Base-by-base conservation (phyloP, 148 eudicot species). In the Limonium bicolor region DNA sequence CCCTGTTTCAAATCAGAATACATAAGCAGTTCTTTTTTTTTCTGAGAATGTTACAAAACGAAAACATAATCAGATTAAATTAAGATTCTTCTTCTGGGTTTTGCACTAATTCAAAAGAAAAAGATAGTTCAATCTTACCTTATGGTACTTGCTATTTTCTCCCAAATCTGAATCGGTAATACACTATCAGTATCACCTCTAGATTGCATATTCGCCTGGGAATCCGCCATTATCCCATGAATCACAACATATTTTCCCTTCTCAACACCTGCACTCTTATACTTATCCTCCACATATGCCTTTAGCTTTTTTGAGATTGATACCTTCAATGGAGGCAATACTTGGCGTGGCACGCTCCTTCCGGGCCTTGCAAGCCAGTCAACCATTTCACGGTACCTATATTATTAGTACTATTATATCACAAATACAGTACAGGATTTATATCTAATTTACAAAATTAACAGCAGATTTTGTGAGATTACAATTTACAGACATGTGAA, bases 151-250 rank as follows among this genome's bases (percentile, higher is more conserved):
- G 86, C 49, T 25, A 87, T 79, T 39, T 73, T 56, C 42, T 80
- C 79, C 94, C 94, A 87, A 27, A 55, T 54, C 49, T 76, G 62
- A 36, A 87, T 63, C 10, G 96, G 88, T 36, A 87, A 74, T 74
- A 82, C 71, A 71, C 96, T 87, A 59, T 87, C 96, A 26, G 68
- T 46, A 26, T 87, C 96, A 27, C 96, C 96, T 55, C 51, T 73
- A 37, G 94, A 82, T 51, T 78, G 86, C 96, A 87, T 87, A 13
- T 82, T 76, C 29, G 96, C 96, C 67, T 82, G 62, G 31, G 94
- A 87, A 56, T 87, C 96, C 5, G 78, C 71, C 60, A 71, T 43
- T 34, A 87, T 60, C 25, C 96, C 96, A 58, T 87, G 94, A 63
- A 87, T 76, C 50, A 87, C 96, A n/a, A 87, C 48, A 51, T 66